A percentile compares a stretch with the other conserved stretches of the same genome.
Evolutionary conservation across 345 rosid genomes (phyloP).

Genomic region (Eucalyptus virginea): DNA sequence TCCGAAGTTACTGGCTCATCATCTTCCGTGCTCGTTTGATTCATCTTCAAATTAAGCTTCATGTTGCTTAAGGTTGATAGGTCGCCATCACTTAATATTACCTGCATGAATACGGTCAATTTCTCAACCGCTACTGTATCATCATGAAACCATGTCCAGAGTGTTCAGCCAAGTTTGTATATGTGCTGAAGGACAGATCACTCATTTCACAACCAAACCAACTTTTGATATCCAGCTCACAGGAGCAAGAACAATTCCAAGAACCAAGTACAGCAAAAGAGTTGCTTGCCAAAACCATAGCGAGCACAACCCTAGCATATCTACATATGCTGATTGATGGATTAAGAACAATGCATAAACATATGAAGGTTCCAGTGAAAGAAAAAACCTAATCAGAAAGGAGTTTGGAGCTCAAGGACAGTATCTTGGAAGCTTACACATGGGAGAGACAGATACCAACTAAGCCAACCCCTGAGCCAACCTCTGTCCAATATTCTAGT

Average conservation of each 20-base stretch:
- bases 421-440: slow-evolving; percentile 29
- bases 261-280: neutral
- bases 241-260: neutral
- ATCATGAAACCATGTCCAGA: neutral
- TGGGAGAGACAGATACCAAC: slow-evolving; percentile 76
- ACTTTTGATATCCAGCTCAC: neutral
- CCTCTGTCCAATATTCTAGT: slow-evolving; percentile 17
- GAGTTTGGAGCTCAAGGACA: neutral
- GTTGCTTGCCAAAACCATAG: neutral
- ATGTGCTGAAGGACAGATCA: neutral
- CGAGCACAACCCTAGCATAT: neutral
- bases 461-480: slow-evolving; percentile 90
- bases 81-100: neutral
- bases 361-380: neutral
- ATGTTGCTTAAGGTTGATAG: neutral
- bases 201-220: neutral
- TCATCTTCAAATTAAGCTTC: neutral
- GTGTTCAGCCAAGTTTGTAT: neutral
- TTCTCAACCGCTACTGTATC: neutral
- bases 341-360: neutral
- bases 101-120: neutral
- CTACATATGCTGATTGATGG: neutral
- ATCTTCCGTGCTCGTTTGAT: neutral
- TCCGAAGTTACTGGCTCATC: neutral
- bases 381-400: neutral